Conservation (phyloP, 2,329 filamentous ascomycete genomes). For the Nemania bipapillata region DNA sequence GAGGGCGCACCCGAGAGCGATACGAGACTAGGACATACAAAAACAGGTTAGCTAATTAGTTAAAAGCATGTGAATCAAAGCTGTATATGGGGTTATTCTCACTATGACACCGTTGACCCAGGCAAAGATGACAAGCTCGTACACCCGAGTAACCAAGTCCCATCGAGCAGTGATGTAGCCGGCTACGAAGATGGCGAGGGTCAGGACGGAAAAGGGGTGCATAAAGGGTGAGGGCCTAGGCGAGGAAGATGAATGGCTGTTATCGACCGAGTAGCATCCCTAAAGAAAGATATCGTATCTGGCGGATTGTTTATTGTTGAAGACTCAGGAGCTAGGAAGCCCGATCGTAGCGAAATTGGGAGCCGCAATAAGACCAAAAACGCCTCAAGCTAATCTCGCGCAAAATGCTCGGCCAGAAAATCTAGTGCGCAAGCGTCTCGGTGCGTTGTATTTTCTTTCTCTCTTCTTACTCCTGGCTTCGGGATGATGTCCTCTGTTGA, state of each 20-base stretch:
- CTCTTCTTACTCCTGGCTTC: conserved; percentile 20
- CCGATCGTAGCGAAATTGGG: neutral
- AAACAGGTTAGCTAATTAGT: conserved; percentile 1
- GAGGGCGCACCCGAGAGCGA: conserved; percentile 83
- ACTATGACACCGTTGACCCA: conserved; percentile 99
- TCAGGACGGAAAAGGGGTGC: conserved; percentile 97
- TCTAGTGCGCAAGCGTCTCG: neutral
- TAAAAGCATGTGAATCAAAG: neutral
- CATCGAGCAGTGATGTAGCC: conserved; percentile 99
- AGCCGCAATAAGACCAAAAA: neutral
- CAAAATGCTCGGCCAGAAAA: neutral
- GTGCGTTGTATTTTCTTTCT: neutral
- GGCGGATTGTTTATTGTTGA: conserved; percentile 16
- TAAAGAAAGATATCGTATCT: conserved; percentile 20
- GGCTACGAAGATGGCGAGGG: conserved; percentile 97
- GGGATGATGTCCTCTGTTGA: conserved; percentile 5
- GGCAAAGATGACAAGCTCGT: conserved; percentile 96
- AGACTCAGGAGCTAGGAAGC: conserved; percentile 7
- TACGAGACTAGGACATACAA: conserved; percentile 72
- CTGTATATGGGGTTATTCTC: conserved; percentile 50
- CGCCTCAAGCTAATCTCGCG: neutral
- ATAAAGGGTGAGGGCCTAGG: conserved; percentile 62
- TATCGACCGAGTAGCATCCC: conserved; percentile 45
- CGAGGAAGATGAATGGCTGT: conserved; percentile 57
- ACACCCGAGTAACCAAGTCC: conserved; percentile 95